A percentile compares a stretch with the other conserved stretches of the same genome.
Conservation (phyloP, 202 grass and related monocot species). For the Digitaria exilis region DNA sequence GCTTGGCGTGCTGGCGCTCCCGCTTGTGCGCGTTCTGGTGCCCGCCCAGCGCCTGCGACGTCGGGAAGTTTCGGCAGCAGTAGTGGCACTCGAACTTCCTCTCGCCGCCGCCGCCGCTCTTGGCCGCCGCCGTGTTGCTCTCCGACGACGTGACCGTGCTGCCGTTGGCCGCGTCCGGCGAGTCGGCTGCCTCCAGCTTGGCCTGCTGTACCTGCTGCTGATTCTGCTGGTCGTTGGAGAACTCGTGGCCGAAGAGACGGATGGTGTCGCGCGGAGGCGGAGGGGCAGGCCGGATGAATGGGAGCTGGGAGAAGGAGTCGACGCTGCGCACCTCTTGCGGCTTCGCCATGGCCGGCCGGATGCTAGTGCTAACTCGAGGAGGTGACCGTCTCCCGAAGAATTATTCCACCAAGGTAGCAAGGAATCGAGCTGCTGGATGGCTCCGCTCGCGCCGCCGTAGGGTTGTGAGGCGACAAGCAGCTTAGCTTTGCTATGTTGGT, state of each 20-base stretch:
- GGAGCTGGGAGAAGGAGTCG: slow-evolving; percentile 97
- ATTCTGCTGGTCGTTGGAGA: slow-evolving; percentile 52
- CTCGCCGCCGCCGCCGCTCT: slow-evolving; percentile 19
- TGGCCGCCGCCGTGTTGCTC: slow-evolving; percentile 25
- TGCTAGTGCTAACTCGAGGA: neutral
- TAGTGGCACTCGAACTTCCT: slow-evolving; percentile 98
- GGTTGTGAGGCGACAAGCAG: neutral
- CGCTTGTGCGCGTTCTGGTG: slow-evolving; percentile 93
- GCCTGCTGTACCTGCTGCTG: neutral
- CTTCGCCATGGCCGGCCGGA: slow-evolving; percentile 52
- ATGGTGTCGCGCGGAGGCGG: slow-evolving; percentile 48
- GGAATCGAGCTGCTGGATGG: neutral
- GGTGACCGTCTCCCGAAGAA: neutral
- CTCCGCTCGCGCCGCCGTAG: neutral
- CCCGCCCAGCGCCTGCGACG: slow-evolving; percentile 85
- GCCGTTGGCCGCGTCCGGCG: slow-evolving; percentile 49
- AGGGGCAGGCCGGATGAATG: slow-evolving; percentile 60
- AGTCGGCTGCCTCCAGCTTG: slow-evolving; percentile 17
- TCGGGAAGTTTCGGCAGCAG: slow-evolving; percentile 99
- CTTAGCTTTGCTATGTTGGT: slow-evolving; percentile 1
- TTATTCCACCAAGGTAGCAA: neutral
- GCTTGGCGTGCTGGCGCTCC: slow-evolving; percentile 90
- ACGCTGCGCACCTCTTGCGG: slow-evolving; percentile 58
- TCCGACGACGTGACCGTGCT: slow-evolving; percentile 52
- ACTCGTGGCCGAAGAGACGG: slow-evolving; percentile 87